Base-by-base conservation (phyloP, 306 rosid species). In the Quercus bicolor region DNA sequence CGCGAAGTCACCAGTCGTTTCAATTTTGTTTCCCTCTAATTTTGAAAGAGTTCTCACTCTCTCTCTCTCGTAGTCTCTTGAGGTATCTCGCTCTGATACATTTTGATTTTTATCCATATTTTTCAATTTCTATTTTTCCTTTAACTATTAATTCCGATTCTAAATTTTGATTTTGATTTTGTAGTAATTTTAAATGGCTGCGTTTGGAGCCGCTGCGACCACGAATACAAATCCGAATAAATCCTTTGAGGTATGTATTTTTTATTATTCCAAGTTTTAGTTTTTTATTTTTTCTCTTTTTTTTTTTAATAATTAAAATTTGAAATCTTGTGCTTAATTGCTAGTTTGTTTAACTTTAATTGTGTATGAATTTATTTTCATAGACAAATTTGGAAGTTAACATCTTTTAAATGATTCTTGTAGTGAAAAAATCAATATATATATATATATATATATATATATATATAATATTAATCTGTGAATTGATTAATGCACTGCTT, bases 211-310 rank as follows among this genome's bases (percentile, higher is more conserved):
- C 8, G 65, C 82, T 56, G 45, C 37, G 10, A 31, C 77, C 21
- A 59, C 75, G 19, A 83, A 87, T 79, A 80, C 85, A 10, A 91
- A 89, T 54, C 93, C 96, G 2, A 91, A 89, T 79, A 91, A 91
- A 68, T 89, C 97, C 23, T 74, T 85, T 11, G 97, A 91, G 92
- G 96, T 89, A 76, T 28, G 59, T 31, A 23, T 62, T 70, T n/a
- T 6, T 2, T 1, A 11, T 51, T 3, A 4, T 23, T 37, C 26
- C 20, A 34, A 23, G 24, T 5, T 16, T 65, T 31, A 26, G 20
- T 62, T 62, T 28, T 6, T 14, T 5, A 0, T 15, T 28, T 62
- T 62, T 28, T 0, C 5, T 62, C 3, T 15, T 14, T 26, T 33
- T 14, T 26, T 28, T 14, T 18, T 4, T 28, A 14, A 62, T 20